Percentiles rank a stretch among this genome's conserved stretches.
phyloP scores from a whole-genome alignment of 495 filamentous ascomycete species.

The Arthonia radiata region DNA sequence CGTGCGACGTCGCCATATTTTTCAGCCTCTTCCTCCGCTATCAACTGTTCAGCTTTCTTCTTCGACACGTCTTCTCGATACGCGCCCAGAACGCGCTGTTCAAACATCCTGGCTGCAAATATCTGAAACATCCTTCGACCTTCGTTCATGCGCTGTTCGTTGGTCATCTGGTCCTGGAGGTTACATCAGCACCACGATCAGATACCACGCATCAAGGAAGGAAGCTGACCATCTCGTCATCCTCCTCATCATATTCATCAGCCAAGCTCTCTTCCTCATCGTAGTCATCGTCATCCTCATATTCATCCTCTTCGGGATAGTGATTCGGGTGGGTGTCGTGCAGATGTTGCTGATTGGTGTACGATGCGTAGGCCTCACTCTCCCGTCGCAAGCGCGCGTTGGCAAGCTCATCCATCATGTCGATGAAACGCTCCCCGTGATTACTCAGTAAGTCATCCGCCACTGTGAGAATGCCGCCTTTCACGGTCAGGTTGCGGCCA shows the following conservation, averaged over 20 bases:
- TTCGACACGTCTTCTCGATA: slow-evolving; percentile 89
- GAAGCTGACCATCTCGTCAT: slow-evolving; percentile 46
- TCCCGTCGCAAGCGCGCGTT: slow-evolving; percentile 93
- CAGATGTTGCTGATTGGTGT: slow-evolving; percentile 17
- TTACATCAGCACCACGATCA: slow-evolving; percentile 12
- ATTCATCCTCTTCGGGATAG: slow-evolving; percentile 49
- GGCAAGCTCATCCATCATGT: slow-evolving; percentile 99
- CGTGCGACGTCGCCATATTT: slow-evolving; percentile 43
- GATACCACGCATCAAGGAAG: slow-evolving; percentile 9
- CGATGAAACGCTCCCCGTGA: slow-evolving; percentile 98
- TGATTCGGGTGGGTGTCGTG: slow-evolving; percentile 13
- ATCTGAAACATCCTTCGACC: slow-evolving; percentile 98
- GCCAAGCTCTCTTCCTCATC: slow-evolving; percentile 74
- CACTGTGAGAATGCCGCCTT: slow-evolving; percentile 96
- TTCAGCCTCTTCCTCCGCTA: slow-evolving; percentile 81
- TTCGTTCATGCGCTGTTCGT: slow-evolving; percentile 97
- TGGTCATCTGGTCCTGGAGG: slow-evolving; percentile 73
- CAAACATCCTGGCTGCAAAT: slow-evolving; percentile 97
- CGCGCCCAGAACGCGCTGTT: slow-evolving; percentile 87
- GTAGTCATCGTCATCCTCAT: slow-evolving; percentile 61
- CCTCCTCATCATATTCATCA: slow-evolving; percentile 62
- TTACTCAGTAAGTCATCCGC: slow-evolving; percentile 97
- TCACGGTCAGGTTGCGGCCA: slow-evolving; percentile 85
- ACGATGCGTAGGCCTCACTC: slow-evolving; percentile 71
- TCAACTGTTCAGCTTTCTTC: slow-evolving; percentile 72